Percentiles rank a stretch among this genome's conserved stretches.
phyloP scores from a whole-genome alignment of 306 rosid genomes.

The Lathyrus tuberosus region DNA sequence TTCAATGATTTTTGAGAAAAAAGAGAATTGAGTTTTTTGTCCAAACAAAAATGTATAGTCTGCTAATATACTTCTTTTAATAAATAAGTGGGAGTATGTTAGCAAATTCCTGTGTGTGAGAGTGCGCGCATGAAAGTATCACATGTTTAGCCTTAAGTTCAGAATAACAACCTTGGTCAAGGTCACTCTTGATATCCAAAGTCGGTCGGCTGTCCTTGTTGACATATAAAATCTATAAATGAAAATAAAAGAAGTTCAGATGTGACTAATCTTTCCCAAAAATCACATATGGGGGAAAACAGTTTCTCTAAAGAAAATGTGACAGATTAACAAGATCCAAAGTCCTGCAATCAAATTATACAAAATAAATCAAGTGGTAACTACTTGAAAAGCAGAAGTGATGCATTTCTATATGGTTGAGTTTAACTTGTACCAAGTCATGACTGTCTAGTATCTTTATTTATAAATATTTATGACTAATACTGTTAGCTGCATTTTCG shows the following conservation, averaged over 20 bases:
- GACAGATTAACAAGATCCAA: too few relatives aligned
- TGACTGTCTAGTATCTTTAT: conserved; percentile 2
- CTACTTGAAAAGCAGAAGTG: conserved; percentile 24
- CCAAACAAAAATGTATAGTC: neutral
- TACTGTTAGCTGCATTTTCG: conserved; percentile 9
- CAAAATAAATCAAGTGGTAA: conserved; percentile 29
- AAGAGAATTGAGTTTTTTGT: neutral
- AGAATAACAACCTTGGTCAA: conserved; percentile 63
- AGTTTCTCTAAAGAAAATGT: too few relatives aligned
- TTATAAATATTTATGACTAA: conserved; percentile 7
- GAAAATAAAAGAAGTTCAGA: conserved; percentile 30
- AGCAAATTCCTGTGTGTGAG: neutral
- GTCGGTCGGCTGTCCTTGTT: conserved; percentile 78
- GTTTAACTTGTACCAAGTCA: conserved; percentile 20
- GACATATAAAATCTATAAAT: conserved; percentile 73
- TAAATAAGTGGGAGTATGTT: neutral
- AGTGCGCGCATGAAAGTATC: neutral
- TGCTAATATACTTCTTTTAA: neutral
- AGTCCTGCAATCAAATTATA: neutral
- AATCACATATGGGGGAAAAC: too few relatives aligned
- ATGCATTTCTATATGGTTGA: conserved; percentile 17
- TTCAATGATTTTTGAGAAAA: neutral
- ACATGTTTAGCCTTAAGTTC: conserved; percentile 34
- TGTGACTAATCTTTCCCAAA: conserved; percentile 23
- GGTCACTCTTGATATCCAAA: conserved; percentile 69